A percentile compares a stretch with the other conserved stretches of the same genome.
Conservation (phyloP, 1,284 basidiomycete species). For the Entoloma clypeatum region DNA sequence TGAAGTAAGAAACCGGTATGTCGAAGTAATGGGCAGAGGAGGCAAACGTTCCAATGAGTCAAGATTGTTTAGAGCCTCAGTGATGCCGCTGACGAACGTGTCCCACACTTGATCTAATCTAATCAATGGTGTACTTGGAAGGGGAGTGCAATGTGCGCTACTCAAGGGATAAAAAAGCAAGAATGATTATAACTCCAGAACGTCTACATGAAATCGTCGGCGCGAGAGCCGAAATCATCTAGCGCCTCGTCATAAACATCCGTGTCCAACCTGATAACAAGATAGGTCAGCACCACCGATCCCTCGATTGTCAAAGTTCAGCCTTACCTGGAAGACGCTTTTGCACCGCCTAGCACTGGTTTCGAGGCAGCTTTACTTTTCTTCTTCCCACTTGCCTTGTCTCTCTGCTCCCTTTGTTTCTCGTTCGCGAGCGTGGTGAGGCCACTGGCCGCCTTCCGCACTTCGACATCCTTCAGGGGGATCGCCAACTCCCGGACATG, state of each 20-base stretch:
- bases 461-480: slow-evolving; percentile 83
- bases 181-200: no score
- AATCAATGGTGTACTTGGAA: no score
- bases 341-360: slow-evolving; percentile 71
- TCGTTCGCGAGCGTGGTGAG: slow-evolving; percentile 87
- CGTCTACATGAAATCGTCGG: slow-evolving; percentile 77
- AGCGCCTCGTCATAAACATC: slow-evolving; percentile 79
- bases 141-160: no score
- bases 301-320: slow-evolving; percentile 3
- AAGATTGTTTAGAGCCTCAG: no score
- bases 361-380: slow-evolving; percentile 73
- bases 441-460: slow-evolving; percentile 79
- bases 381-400: slow-evolving; percentile 86
- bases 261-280: slow-evolving; percentile 61
- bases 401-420: slow-evolving; percentile 87
- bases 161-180: no score
- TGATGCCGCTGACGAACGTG: slow-evolving; percentile 14
- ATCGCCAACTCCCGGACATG: slow-evolving; percentile 70
- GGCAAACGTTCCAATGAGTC: slow-evolving; percentile 2
- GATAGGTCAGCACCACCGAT: slow-evolving; percentile 5
- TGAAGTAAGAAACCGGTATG: slow-evolving; percentile 5
- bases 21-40: slow-evolving; percentile 10
- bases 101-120: no score
- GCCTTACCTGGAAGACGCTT: slow-evolving; percentile 56
- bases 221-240: slow-evolving; percentile 72